phyloP scores from a whole-genome alignment of 2,329 filamentous ascomycete species.

The Ceratocystis lukuohia region DNA sequence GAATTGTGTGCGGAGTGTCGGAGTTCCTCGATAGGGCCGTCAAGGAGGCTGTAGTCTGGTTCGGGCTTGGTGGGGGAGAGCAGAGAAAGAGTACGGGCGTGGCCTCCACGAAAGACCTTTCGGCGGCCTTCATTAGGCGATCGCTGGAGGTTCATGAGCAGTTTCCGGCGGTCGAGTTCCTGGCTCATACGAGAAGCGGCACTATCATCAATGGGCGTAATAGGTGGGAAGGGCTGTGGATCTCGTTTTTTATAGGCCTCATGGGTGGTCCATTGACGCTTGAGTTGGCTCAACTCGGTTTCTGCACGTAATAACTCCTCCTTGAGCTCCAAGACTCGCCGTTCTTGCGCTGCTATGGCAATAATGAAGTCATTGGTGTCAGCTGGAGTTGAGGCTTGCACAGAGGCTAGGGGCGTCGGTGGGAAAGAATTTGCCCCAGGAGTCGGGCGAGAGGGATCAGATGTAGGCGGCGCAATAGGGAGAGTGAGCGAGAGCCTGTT shows the following conservation, averaged over 20 bases:
- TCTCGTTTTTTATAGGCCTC: constrained; percentile 65
- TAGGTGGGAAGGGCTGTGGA: constrained; percentile 30
- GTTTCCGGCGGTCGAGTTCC: constrained; percentile 63
- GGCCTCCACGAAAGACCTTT: constrained; percentile 55
- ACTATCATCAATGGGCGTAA: constrained; percentile 28
- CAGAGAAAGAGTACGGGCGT: constrained; percentile 58
- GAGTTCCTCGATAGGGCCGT: constrained; percentile 34
- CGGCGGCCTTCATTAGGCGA: constrained; percentile 35
- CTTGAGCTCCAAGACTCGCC: constrained; percentile 75
- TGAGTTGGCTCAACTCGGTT: constrained; percentile 58
- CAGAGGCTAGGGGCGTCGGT: constrained; percentile 38
- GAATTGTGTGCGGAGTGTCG: constrained; percentile 25
- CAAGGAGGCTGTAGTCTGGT: constrained; percentile 32
- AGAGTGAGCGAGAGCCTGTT: constrained; percentile 49
- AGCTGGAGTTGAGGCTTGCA: constrained; percentile 28
- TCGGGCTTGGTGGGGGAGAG: constrained; percentile 53
- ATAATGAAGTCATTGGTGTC: constrained; percentile 63
- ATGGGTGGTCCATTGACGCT: constrained; percentile 68
- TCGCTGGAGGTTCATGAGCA: constrained; percentile 42
- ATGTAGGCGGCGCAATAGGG: constrained; percentile 44
- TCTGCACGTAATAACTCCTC: constrained; percentile 84
- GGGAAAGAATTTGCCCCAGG: constrained; percentile 24
- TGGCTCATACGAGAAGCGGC: constrained; percentile 30
- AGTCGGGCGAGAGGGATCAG: constrained; percentile 38
- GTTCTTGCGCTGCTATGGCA: constrained; percentile 81